Evolutionary conservation across 306 rosid species (phyloP).

Genomic region (Fragaria vesca): DNA sequence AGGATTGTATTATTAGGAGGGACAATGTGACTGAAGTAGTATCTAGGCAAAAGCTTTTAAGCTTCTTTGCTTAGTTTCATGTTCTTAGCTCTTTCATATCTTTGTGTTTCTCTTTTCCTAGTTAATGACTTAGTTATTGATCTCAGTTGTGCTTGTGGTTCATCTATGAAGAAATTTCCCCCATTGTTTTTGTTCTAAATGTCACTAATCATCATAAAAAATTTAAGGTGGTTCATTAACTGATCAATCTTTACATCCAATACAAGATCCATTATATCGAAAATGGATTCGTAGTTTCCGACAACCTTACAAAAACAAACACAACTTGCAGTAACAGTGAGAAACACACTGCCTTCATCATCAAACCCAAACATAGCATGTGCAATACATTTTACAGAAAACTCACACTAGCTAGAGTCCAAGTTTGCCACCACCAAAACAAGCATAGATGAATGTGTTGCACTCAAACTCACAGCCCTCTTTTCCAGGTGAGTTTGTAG

Average conservation of each 20-base stretch:
- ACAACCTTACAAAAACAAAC: not conserved
- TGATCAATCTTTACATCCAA: not conserved
- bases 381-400: not conserved
- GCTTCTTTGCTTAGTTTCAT: conserved; percentile 43
- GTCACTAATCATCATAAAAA: not conserved
- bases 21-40: conserved; percentile 38
- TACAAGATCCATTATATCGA: not conserved
- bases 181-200: not conserved
- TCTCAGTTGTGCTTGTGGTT: conserved; percentile 40
- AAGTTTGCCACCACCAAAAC: conserved; percentile 3
- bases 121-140: conserved; percentile 40
- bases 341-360: not conserved
- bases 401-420: not conserved
- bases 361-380: not conserved
- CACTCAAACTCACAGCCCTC: conserved; percentile 8
- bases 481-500: conserved; percentile 1
- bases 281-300: not conserved
- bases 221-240: not conserved
- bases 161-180: conserved; percentile 20
- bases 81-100: conserved; percentile 30
- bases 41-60: conserved; percentile 56
- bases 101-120: conserved; percentile 37
- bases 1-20: conserved; percentile 12
- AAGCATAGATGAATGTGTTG: conserved; percentile 3
- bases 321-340: not conserved